phyloP scores from a whole-genome alignment of 179 eudicot species.

The Corrigiola litoralis region DNA sequence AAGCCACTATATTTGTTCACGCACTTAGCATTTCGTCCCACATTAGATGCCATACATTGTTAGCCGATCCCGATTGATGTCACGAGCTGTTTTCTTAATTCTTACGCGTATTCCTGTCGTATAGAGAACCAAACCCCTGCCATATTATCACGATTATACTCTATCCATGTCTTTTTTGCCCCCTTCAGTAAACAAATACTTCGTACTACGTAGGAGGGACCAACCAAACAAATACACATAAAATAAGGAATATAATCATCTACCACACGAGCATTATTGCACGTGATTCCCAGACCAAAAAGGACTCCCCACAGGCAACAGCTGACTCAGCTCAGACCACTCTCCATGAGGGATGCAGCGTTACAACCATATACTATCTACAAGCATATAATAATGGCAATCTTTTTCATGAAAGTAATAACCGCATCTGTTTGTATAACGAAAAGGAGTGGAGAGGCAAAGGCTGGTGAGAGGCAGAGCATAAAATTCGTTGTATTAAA shows the following conservation, averaged over 20 bases:
- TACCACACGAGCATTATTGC: slow-evolving; percentile 13
- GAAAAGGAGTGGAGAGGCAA: not conserved
- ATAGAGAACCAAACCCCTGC: too few relatives aligned
- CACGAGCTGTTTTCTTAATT: not conserved
- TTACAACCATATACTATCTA: slow-evolving; percentile 12
- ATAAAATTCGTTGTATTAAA: not conserved
- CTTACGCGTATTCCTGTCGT: not conserved
- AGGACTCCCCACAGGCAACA: not conserved
- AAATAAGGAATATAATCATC: not conserved
- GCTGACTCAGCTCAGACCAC: slow-evolving; percentile 10
- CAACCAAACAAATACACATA: too few relatives aligned
- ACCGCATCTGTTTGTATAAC: too few relatives aligned
- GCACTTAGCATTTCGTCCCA: too few relatives aligned
- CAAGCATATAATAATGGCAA: not conserved
- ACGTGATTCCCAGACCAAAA: slow-evolving; percentile 3
- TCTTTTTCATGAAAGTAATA: not conserved
- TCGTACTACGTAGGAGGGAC: too few relatives aligned
- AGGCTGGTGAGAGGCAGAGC: not conserved
- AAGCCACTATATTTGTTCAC: too few relatives aligned
- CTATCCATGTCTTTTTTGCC: too few relatives aligned
- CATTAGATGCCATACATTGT: too few relatives aligned
- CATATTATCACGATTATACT: too few relatives aligned
- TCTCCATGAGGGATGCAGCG: not conserved
- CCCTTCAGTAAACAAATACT: not conserved
- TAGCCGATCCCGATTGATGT: too few relatives aligned